phyloP scores from a whole-genome alignment of 306 rosid species.

The Albizia julibrissin region DNA sequence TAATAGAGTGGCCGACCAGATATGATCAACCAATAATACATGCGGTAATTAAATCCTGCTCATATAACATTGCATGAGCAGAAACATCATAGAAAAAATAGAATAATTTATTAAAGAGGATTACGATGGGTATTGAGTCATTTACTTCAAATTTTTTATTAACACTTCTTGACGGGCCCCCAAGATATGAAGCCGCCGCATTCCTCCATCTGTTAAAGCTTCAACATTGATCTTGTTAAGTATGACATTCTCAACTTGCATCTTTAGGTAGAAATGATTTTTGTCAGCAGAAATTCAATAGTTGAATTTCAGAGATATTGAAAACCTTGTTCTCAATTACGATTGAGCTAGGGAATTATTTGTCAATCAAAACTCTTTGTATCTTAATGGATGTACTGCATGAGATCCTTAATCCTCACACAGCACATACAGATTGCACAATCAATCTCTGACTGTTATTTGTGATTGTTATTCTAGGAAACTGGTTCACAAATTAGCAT shows the following conservation, averaged over 20 bases:
- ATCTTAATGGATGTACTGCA: background rate
- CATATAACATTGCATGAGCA: background rate
- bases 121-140: background rate
- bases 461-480: background rate
- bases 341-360: background rate
- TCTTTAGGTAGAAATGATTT: conserved; percentile 16
- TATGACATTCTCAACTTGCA: conserved; percentile 20
- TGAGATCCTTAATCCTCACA: background rate
- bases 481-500: too few species aligned
- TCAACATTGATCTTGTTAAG: conserved; percentile 29
- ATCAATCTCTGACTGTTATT: background rate
- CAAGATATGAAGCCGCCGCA: conserved; percentile 89
- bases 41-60: background rate
- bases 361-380: background rate
- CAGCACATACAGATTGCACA: background rate
- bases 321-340: background rate
- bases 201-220: conserved; percentile 81
- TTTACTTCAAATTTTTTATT: background rate
- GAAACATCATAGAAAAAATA: background rate
- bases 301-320: background rate
- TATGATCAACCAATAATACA: background rate
- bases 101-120: too few species aligned
- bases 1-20: background rate
- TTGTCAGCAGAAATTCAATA: conserved; percentile 1
- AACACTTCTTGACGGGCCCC: conserved; percentile 44